A percentile compares a stretch with the other conserved stretches of the same genome.
phyloP scores from a whole-genome alignment of 1,284 basidiomycete species.

The Cryptococcus sp. region DNA sequence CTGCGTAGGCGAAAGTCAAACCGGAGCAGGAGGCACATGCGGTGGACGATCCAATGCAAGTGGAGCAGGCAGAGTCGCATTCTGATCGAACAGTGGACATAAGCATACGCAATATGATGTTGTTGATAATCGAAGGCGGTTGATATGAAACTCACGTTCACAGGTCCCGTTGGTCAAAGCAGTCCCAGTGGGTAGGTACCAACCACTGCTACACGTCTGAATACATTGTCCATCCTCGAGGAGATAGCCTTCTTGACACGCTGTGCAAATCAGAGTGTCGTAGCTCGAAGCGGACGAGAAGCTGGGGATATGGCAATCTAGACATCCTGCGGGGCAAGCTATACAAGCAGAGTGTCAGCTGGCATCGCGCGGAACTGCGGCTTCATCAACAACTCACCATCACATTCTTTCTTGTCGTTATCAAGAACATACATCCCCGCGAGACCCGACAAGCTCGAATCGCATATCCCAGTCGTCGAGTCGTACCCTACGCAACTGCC shows the following conservation, averaged over 20 bases:
- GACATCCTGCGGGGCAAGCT: slow-evolving; percentile 54
- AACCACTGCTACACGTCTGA: slow-evolving; percentile 42
- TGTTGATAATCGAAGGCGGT: slow-evolving; percentile 4
- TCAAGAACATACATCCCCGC: slow-evolving; percentile 49
- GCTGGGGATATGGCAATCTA: slow-evolving; percentile 45
- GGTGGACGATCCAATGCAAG: slow-evolving; percentile 43
- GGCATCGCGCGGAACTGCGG: neutral
- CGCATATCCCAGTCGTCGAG: slow-evolving; percentile 48
- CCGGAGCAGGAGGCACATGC: slow-evolving; percentile 47
- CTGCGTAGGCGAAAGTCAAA: slow-evolving; percentile 36
- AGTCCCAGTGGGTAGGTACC: slow-evolving; percentile 31
- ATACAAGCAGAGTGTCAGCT: slow-evolving; percentile 7
- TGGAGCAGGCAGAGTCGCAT: slow-evolving; percentile 50
- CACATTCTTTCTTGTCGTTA: slow-evolving; percentile 47
- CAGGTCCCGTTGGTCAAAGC: slow-evolving; percentile 45
- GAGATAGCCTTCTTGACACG: slow-evolving; percentile 54
- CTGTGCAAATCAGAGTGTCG: slow-evolving; percentile 38
- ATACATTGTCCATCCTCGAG: slow-evolving; percentile 48
- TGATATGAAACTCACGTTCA: slow-evolving; percentile 37
- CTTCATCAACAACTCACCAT: slow-evolving; percentile 42
- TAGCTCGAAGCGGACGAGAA: slow-evolving; percentile 40
- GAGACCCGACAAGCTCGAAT: slow-evolving; percentile 32
- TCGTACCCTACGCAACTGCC: slow-evolving; percentile 51
- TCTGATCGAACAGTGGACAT: slow-evolving; percentile 23
- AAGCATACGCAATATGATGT: neutral